phyloP scores from a whole-genome alignment of 495 filamentous ascomycete species.

The Cryomyces minteri region DNA sequence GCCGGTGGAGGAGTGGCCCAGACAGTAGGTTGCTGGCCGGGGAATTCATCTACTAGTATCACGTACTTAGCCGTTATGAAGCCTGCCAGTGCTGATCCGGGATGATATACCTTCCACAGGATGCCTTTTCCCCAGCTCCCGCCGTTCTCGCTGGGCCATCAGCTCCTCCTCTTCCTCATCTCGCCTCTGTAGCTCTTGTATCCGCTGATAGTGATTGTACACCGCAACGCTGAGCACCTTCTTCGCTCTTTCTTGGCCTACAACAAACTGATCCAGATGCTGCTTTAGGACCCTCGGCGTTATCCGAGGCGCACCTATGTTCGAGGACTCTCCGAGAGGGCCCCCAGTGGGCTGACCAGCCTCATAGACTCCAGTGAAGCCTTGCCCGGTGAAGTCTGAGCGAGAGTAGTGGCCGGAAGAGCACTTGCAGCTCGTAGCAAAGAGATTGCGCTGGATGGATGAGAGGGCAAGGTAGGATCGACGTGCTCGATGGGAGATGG shows the following conservation, averaged over 20 bases:
- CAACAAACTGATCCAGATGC: slow-evolving; percentile 87
- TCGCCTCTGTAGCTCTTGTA: slow-evolving; percentile 55
- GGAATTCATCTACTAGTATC: slow-evolving; percentile 50
- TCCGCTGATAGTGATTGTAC: slow-evolving; percentile 91
- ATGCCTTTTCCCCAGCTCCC: slow-evolving; percentile 25
- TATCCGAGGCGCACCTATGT: slow-evolving; percentile 23
- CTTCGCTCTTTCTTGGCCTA: slow-evolving; percentile 93
- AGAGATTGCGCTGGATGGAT: slow-evolving; percentile 12
- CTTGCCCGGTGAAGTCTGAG: slow-evolving; percentile 44
- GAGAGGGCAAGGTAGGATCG: slow-evolving; percentile 24
- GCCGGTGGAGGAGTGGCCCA: slow-evolving; percentile 18
- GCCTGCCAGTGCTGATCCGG: neutral
- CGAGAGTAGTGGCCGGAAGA: slow-evolving; percentile 35
- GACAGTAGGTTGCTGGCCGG: slow-evolving; percentile 48
- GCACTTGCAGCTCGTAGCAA: slow-evolving; percentile 10
- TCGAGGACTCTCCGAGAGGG: slow-evolving; percentile 14
- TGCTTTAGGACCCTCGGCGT: slow-evolving; percentile 75
- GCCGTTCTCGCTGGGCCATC: slow-evolving; percentile 28
- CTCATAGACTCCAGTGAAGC: slow-evolving; percentile 64
- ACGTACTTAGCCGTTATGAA: neutral
- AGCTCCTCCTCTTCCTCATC: slow-evolving; percentile 63
- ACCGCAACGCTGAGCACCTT: slow-evolving; percentile 82
- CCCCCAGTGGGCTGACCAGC: slow-evolving; percentile 31
- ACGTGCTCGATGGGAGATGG: slow-evolving; percentile 14
- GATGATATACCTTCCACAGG: slow-evolving; percentile 33